Percentiles rank a stretch among this genome's conserved stretches.
These are phyloP conservation scores for Zygosaccharomyces bailii DNA, from an alignment of 805 yeast species.

Conservation along the genomic window DNA sequence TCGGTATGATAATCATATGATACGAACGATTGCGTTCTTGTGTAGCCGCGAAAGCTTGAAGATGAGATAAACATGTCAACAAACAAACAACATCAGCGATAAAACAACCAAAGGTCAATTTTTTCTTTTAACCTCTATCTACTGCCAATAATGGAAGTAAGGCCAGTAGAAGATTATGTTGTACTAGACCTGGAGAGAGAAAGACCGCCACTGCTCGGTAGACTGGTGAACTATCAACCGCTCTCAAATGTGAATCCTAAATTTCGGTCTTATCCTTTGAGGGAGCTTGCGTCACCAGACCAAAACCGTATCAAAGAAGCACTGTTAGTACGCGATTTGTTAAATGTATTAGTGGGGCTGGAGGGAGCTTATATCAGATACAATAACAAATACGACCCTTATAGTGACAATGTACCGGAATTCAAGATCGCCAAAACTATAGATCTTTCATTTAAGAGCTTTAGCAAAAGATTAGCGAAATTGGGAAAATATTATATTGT, in stretches of 20 bases:
- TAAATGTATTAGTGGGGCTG: constrained; percentile 62
- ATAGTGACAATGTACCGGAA: constrained; percentile 52
- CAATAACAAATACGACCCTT: constrained; percentile 56
- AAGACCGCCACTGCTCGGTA: constrained; percentile 29
- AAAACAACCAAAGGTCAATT: background rate
- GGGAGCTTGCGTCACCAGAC: constrained; percentile 35
- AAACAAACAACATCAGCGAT: background rate
- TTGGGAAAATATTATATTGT: constrained; percentile 63
- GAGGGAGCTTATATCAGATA: constrained; percentile 79
- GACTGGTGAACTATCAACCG: constrained; percentile 38
- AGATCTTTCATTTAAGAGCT: constrained; percentile 69
- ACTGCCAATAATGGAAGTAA: constrained; percentile 21
- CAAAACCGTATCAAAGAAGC: constrained; percentile 67
- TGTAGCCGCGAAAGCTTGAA: constrained; percentile 8
- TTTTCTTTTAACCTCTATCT: background rate
- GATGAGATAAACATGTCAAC: constrained; percentile 13
- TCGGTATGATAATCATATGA: background rate
- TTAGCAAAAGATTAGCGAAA: constrained; percentile 56
- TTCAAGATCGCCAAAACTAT: constrained; percentile 67
- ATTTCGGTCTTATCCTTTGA: constrained; percentile 45
- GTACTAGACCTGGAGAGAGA: constrained; percentile 14
- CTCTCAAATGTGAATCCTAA: constrained; percentile 32
- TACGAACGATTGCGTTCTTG: constrained; percentile 6
- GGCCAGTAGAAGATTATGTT: constrained; percentile 29
- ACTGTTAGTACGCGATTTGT: constrained; percentile 62